Evolutionary conservation across 139 green algal genomes (phyloP).

Genomic region (Coelastrella sp.): DNA sequence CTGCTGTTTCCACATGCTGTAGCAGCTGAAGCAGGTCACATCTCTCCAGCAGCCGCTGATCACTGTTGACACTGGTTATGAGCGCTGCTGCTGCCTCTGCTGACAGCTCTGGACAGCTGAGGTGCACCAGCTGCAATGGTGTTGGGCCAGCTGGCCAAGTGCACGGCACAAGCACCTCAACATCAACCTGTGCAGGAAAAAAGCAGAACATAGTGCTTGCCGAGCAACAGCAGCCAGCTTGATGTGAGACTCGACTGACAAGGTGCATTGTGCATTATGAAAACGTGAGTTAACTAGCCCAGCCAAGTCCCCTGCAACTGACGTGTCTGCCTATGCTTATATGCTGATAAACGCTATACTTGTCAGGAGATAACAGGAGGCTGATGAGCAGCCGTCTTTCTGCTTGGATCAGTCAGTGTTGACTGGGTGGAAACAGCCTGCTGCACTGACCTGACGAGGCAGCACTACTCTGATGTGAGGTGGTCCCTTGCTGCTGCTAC

Average conservation of each 20-base stretch:
- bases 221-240: too few relatives aligned
- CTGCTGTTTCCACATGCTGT: background rate
- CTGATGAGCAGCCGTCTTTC: too few relatives aligned
- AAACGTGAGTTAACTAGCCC: too few relatives aligned
- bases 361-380: too few relatives aligned
- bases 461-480: constrained; percentile 1
- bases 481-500: constrained; percentile 8
- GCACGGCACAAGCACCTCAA: constrained; percentile 36
- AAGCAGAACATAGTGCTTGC: too few relatives aligned
- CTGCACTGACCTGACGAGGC: constrained; percentile 12
- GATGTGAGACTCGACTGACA: too few relatives aligned
- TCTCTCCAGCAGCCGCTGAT: background rate
- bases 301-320: too few relatives aligned
- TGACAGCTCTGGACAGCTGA: constrained; percentile 1
- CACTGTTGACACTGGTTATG: background rate
- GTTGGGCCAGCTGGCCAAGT: background rate
- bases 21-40: constrained; percentile 22
- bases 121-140: background rate
- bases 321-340: too few relatives aligned
- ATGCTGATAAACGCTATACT: too few relatives aligned
- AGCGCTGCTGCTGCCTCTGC: background rate
- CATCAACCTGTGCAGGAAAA: background rate
- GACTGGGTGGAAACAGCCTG: too few relatives aligned
- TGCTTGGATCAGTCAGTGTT: too few relatives aligned
- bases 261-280: too few relatives aligned